Conservation (phyloP, 176 grass and related monocot species). For the Paspalum vaginatum region DNA sequence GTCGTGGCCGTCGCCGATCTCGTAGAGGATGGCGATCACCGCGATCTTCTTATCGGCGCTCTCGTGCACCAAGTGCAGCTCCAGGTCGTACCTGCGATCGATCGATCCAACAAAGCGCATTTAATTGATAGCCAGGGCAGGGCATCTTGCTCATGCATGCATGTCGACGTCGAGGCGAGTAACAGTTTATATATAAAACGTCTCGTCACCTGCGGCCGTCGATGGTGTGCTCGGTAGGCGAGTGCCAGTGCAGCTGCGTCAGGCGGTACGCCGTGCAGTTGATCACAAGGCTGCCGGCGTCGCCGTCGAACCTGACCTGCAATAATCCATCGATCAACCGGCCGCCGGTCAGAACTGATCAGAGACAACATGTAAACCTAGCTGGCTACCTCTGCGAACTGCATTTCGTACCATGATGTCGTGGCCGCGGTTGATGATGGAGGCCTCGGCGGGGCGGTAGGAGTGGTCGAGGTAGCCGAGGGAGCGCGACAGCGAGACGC, state of each 20-base stretch:
- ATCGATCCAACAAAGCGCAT: not conserved
- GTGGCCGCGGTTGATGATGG: not conserved
- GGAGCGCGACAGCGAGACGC: slow-evolving; percentile 8
- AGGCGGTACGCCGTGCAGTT: slow-evolving; percentile 57
- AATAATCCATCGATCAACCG: not conserved
- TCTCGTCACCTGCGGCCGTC: slow-evolving; percentile 48
- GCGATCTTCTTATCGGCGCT: slow-evolving; percentile 47
- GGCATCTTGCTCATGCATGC: too few relatives aligned
- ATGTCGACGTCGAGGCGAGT: too few relatives aligned
- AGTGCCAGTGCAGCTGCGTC: slow-evolving; percentile 75
- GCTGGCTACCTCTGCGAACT: too few relatives aligned
- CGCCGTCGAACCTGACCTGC: slow-evolving; percentile 48
- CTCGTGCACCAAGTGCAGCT: slow-evolving; percentile 76
- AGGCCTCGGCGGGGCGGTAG: too few relatives aligned
- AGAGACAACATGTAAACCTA: too few relatives aligned
- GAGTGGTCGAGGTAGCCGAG: too few relatives aligned
- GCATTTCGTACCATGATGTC: slow-evolving; percentile 48
- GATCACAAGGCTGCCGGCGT: slow-evolving; percentile 60
- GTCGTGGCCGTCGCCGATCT: slow-evolving; percentile 39
- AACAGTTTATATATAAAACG: too few relatives aligned
- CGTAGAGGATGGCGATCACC: slow-evolving; percentile 61
- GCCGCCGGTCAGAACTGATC: too few relatives aligned
- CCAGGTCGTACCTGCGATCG: slow-evolving; percentile 50
- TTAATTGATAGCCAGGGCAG: too few relatives aligned
- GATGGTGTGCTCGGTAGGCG: slow-evolving; percentile 72